Percentiles rank a stretch among this genome's conserved stretches.
Evolutionary conservation across 768 basidiomycete species (phyloP).

Genomic region (Dacryopinax spathularia): DNA sequence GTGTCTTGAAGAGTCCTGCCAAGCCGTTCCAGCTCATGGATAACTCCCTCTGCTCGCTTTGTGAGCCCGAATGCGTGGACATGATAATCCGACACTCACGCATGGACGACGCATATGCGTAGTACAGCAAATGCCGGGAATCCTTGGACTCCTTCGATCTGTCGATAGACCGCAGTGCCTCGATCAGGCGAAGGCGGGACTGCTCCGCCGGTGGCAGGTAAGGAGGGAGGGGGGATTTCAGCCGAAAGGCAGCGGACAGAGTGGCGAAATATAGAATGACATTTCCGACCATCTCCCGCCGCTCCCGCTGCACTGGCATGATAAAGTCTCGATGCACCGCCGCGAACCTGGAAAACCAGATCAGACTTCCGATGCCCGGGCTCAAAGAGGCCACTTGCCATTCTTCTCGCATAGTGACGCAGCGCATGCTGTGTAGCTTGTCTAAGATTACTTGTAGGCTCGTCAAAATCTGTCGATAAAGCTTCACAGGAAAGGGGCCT

Average conservation of each 20-base stretch:
- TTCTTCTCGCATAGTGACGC: constrained; percentile 90
- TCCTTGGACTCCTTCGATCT: constrained; percentile 64
- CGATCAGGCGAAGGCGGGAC: constrained; percentile 65
- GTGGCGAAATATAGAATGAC: constrained; percentile 81
- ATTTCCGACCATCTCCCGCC: constrained; percentile 83
- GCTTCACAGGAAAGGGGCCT: constrained; percentile 77
- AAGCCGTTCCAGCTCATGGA: constrained; percentile 69
- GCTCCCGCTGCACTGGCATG: constrained; percentile 72
- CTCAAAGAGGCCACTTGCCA: constrained; percentile 40
- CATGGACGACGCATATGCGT: constrained; percentile 89
- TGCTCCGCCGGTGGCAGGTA: constrained; percentile 89
- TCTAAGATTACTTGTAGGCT: constrained; percentile 77
- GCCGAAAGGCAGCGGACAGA: constrained; percentile 60
- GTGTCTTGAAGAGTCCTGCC: constrained; percentile 71
- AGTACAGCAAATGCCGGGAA: constrained; percentile 77
- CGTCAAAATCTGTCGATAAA: constrained; percentile 72
- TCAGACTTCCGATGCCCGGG: constrained; percentile 54
- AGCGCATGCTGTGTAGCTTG: constrained; percentile 86
- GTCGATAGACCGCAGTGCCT: constrained; percentile 69
- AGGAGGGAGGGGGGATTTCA: constrained; percentile 88
- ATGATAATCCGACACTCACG: constrained; percentile 22
- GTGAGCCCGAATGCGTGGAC: not conserved
- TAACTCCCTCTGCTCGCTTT: constrained; percentile 53
- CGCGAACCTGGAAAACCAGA: constrained; percentile 27
- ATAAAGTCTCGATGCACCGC: constrained; percentile 77